Conservation (phyloP, 1,284 basidiomycete species). For the Cutaneotrichosporon cavernicola region DNA sequence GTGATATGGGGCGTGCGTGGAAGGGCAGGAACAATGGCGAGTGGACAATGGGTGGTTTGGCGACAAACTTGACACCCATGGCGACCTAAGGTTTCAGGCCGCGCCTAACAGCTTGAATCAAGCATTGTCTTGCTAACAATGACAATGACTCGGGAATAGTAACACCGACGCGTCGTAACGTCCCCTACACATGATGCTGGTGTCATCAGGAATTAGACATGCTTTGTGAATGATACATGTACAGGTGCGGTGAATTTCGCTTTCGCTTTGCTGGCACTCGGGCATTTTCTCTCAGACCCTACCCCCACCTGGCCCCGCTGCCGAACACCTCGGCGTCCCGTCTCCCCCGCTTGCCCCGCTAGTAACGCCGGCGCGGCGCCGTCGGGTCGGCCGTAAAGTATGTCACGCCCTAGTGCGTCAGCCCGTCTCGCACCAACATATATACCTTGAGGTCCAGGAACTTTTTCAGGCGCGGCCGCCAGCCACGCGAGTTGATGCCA, state of each 20-base stretch:
- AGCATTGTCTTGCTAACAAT: background rate
- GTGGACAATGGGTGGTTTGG: background rate
- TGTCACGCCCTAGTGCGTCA: constrained; percentile 39
- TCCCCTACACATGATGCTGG: background rate
- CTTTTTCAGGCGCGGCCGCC: constrained; percentile 41
- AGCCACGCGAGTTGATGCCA: constrained; percentile 38
- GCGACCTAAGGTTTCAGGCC: background rate
- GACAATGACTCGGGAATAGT: background rate
- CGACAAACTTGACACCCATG: no score
- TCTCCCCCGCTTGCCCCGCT: background rate
- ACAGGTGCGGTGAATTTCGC: no score
- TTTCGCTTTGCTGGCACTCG: background rate
- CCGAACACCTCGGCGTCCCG: background rate
- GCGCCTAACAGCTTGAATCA: no score
- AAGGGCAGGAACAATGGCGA: constrained; percentile 6
- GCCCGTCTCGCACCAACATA: constrained; percentile 21
- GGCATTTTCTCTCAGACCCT: background rate
- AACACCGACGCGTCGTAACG: background rate
- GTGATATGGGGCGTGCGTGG: constrained; percentile 4
- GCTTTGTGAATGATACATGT: background rate
- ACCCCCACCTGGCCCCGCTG: background rate
- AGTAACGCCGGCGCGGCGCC: constrained; percentile 33
- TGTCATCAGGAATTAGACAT: background rate
- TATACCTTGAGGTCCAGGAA: constrained; percentile 49
- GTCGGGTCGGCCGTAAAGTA: constrained; percentile 47